These are phyloP conservation scores for Manihot esculenta DNA, from an alignment of 441 rosid species.

Conservation along the genomic window DNA sequence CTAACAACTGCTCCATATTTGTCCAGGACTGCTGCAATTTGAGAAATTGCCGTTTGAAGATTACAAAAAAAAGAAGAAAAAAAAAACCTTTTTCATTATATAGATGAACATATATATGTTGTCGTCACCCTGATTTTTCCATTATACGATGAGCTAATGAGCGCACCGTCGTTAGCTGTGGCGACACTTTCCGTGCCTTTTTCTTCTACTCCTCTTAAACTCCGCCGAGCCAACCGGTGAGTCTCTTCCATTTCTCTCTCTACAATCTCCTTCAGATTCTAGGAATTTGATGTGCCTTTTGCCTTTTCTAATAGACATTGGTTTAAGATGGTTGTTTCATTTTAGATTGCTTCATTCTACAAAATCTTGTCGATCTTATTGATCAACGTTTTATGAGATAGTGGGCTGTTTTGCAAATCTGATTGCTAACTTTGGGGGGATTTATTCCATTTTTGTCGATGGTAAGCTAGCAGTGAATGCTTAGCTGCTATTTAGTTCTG, in stretches of 20 bases:
- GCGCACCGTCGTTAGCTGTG: too few relatives aligned
- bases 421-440: neutral
- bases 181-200: conserved; percentile 42
- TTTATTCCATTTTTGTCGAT: conserved; percentile 8
- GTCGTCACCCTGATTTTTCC: too few relatives aligned
- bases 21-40: too few relatives aligned
- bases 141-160: too few relatives aligned
- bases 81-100: too few relatives aligned
- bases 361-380: neutral
- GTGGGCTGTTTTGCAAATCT: conserved; percentile 3
- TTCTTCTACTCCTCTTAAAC: conserved; percentile 46
- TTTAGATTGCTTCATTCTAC: too few relatives aligned
- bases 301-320: neutral
- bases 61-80: too few relatives aligned
- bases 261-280: neutral
- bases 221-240: conserved; percentile 58
- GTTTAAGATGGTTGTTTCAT: too few relatives aligned
- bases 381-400: neutral
- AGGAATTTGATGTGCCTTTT: neutral
- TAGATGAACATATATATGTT: too few relatives aligned
- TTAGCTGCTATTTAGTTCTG: neutral
- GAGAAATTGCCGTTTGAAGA: too few relatives aligned
- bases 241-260: conserved; percentile 1
- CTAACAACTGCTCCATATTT: too few relatives aligned
- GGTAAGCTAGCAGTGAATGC: neutral